Conservation (phyloP, 108 stramenopile genomes). For the Skeletonema potamos region DNA sequence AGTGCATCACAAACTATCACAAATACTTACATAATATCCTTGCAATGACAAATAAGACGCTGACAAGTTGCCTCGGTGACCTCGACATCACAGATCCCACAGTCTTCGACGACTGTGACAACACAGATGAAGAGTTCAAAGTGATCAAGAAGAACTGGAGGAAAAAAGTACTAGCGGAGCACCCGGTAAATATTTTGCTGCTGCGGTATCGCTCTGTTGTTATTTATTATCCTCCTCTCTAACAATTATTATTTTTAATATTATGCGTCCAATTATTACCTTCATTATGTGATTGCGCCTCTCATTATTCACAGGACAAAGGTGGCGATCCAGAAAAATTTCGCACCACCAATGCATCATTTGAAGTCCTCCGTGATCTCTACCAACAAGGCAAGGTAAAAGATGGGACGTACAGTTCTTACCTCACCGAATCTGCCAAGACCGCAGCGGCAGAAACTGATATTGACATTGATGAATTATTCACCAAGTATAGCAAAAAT, state of each 20-base stretch:
- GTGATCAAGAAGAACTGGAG: constrained; percentile 38
- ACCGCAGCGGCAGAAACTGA: not conserved
- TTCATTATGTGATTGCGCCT: no score
- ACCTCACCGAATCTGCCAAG: not conserved
- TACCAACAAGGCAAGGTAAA: constrained; percentile 20
- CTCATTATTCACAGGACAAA: constrained; percentile 56
- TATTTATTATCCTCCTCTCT: not conserved
- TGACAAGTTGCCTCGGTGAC: constrained; percentile 6
- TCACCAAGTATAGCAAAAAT: constrained; percentile 18
- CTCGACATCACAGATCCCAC: constrained; percentile 27
- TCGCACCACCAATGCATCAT: constrained; percentile 40
- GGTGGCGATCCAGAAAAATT: constrained; percentile 56
- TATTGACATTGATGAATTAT: constrained; percentile 18
- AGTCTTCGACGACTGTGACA: constrained; percentile 29
- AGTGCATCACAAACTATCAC: no score
- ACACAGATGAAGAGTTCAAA: constrained; percentile 38
- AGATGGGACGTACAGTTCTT: constrained; percentile 30
- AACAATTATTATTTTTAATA: not conserved
- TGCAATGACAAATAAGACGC: constrained; percentile 16
- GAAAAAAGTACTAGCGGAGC: constrained; percentile 23
- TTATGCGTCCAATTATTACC: not conserved
- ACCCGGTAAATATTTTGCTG: constrained; percentile 19
- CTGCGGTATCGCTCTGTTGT: not conserved
- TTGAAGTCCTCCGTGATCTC: constrained; percentile 43
- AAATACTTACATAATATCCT: no score